Conservation (phyloP, 192 early-diverging fungal genomes). For the Coemansia sp. region DNA sequence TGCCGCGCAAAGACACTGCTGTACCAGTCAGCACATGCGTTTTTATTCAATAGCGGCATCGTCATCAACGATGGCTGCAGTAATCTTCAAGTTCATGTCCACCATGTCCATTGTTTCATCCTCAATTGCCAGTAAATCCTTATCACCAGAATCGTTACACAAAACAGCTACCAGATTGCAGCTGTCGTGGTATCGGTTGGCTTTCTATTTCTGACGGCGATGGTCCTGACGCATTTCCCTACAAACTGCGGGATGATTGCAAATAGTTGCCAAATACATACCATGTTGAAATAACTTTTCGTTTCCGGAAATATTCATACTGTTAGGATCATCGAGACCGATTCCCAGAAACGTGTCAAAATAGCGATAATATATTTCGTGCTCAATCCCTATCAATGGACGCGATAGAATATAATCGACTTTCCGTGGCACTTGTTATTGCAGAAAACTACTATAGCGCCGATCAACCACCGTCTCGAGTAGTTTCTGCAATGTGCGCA, state of each 20-base stretch:
- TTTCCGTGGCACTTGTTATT: constrained; percentile 65
- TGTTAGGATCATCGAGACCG: background rate
- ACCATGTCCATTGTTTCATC: constrained; percentile 2
- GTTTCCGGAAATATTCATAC: background rate
- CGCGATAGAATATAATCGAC: constrained; percentile 70
- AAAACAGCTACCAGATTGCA: background rate
- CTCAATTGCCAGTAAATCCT: background rate
- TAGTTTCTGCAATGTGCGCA: constrained; percentile 65
- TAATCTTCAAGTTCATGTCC: background rate
- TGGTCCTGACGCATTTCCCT: constrained; percentile 5
- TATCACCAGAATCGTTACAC: background rate
- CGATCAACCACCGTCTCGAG: constrained; percentile 64
- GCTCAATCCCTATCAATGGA: constrained; percentile 60
- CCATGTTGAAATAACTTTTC: constrained; percentile 25
- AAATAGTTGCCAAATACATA: constrained; percentile 48
- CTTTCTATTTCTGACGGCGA: background rate
- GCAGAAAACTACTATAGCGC: constrained; percentile 55
- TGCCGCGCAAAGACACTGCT: constrained; percentile 8
- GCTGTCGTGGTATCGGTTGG: background rate
- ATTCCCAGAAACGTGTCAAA: constrained; percentile 11
- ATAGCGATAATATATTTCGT: constrained; percentile 57
- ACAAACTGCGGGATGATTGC: constrained; percentile 67
- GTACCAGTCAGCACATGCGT: constrained; percentile 9
- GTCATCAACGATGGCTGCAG: background rate
- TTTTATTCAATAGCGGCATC: constrained; percentile 1